These are phyloP conservation scores for Thraustotheca clavata DNA, from an alignment of 352 stramenopile species.

Conservation along the genomic window DNA sequence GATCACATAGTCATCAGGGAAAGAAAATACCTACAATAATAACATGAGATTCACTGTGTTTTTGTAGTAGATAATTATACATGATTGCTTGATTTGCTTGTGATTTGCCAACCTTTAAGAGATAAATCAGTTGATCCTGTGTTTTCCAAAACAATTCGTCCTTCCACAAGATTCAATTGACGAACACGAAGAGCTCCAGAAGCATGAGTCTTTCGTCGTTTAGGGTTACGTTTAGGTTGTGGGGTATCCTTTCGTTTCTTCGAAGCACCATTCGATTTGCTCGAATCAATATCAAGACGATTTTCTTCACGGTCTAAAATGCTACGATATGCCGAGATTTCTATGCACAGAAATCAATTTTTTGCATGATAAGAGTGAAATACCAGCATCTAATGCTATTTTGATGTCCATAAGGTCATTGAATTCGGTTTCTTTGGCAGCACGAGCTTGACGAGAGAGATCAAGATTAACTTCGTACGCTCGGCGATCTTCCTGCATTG, in stretches of 20 bases:
- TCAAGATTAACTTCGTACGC: slow-evolving; percentile 61
- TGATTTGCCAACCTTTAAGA: slow-evolving; percentile 56
- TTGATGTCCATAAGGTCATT: slow-evolving; percentile 86
- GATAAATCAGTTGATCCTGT: slow-evolving; percentile 44
- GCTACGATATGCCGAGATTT: slow-evolving; percentile 73
- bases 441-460: slow-evolving; percentile 53
- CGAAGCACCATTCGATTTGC: not conserved
- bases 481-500: slow-evolving; percentile 47
- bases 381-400: slow-evolving; percentile 31
- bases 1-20: slow-evolving; percentile 33
- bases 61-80: slow-evolving; percentile 19
- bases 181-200: slow-evolving; percentile 46
- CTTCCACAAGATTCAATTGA: slow-evolving; percentile 60
- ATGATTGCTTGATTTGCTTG: slow-evolving; percentile 23
- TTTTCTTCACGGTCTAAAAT: slow-evolving; percentile 76
- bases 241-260: slow-evolving; percentile 49
- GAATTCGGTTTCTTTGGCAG: slow-evolving; percentile 69
- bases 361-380: slow-evolving; percentile 14
- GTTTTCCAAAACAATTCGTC: slow-evolving; percentile 71
- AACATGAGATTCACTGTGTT: not conserved
- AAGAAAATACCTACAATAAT: slow-evolving; percentile 13
- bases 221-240: not conserved
- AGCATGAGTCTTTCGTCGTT: slow-evolving; percentile 21
- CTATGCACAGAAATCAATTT: slow-evolving; percentile 32
- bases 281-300: slow-evolving; percentile 35